Evolutionary conservation across 148 eudicot species (phyloP).

Genomic region (Chenopodium berlandieri): DNA sequence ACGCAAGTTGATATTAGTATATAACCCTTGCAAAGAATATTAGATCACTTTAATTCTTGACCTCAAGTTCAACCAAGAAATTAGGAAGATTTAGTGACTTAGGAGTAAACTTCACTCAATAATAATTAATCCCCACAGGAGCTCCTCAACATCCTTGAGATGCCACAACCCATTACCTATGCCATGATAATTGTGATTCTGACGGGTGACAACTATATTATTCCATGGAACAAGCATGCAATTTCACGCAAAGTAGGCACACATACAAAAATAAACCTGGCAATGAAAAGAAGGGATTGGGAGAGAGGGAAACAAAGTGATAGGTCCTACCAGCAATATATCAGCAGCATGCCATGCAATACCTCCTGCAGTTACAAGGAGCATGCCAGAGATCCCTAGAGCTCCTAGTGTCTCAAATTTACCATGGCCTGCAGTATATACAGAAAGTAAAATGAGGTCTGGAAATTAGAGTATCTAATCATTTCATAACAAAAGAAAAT

Average conservation of each 20-base stretch:
- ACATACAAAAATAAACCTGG: neutral
- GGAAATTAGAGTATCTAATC: neutral
- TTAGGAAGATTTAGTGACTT: neutral
- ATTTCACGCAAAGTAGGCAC: neutral
- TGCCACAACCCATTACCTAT: neutral
- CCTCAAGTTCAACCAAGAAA: neutral
- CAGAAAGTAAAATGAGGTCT: neutral
- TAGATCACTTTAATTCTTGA: neutral
- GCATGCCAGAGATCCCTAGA: slow-evolving; percentile 86
- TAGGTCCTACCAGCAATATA: slow-evolving; percentile 56
- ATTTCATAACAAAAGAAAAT: neutral
- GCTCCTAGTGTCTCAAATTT: slow-evolving; percentile 97
- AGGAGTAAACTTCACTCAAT: neutral
- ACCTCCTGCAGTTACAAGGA: slow-evolving; percentile 88
- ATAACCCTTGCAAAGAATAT: neutral
- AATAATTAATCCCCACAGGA: neutral
- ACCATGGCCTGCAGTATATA: slow-evolving; percentile 73
- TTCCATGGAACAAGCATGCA: neutral
- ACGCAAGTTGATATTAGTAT: neutral
- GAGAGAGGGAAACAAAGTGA: neutral
- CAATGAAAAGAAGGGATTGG: neutral
- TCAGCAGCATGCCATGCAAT: slow-evolving; percentile 97
- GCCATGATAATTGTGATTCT: neutral
- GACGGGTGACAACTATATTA: neutral
- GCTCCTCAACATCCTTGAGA: neutral